Conservation (phyloP, 768 basidiomycete genomes). For the Leccinum subgranulosum region DNA sequence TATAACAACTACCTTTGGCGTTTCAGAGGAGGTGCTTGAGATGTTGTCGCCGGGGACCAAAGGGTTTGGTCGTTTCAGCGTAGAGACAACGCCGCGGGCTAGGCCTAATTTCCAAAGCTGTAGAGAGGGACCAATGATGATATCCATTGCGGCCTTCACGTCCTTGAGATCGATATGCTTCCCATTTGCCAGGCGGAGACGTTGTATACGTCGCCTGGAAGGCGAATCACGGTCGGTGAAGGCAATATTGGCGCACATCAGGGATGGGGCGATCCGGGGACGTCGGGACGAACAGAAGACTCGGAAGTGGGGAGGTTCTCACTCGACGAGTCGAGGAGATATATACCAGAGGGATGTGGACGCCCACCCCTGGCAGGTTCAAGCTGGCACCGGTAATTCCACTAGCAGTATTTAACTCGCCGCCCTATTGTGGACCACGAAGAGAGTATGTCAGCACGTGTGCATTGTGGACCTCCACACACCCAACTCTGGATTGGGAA, state of each 20-base stretch:
- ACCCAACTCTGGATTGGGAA: conserved; percentile 12
- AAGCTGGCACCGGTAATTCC: background rate
- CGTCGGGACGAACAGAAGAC: background rate
- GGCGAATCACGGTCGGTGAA: conserved; percentile 2
- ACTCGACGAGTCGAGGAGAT: conserved; percentile 5
- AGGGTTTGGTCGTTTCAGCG: conserved; percentile 11
- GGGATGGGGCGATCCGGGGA: background rate
- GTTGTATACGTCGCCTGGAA: conserved; percentile 6
- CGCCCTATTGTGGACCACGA: conserved; percentile 4
- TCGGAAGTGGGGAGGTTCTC: background rate
- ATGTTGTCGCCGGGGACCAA: conserved; percentile 1
- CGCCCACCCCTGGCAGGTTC: background rate
- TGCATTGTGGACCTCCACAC: conserved; percentile 24
- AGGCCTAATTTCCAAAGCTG: conserved; percentile 19
- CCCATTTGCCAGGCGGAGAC: conserved; percentile 7
- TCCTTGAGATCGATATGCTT: conserved; percentile 17
- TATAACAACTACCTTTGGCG: conserved; percentile 18
- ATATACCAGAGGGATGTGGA: conserved; percentile 1
- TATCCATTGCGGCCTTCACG: conserved; percentile 14
- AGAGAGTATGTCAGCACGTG: conserved; percentile 6
- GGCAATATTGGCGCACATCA: conserved; percentile 14
- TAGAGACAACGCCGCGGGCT: conserved; percentile 1
- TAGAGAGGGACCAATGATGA: conserved; percentile 24
- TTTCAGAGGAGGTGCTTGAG: conserved; percentile 5
- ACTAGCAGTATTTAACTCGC: conserved; percentile 26